A percentile compares a stretch with the other conserved stretches of the same genome.
These are phyloP conservation scores for Rhytidiadelphus loreus DNA, from an alignment of 225 moss, liverwort and hornwort genomes.

Conservation along the genomic window DNA sequence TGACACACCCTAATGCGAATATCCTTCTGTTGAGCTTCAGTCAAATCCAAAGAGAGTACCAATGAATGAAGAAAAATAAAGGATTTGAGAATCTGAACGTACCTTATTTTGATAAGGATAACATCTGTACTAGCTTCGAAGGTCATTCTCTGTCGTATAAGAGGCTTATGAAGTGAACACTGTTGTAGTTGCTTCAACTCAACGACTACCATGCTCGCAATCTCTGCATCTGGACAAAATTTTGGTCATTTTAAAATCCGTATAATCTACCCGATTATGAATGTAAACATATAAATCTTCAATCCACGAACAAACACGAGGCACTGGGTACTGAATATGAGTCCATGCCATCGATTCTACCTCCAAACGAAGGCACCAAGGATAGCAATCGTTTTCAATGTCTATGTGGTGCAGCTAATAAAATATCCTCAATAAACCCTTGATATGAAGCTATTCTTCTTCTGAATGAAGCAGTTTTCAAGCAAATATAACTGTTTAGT, in stretches of 20 bases:
- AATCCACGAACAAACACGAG: not conserved
- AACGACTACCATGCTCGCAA: not conserved
- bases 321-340: not conserved
- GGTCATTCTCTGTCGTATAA: not conserved
- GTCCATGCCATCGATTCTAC: not conserved
- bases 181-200: not conserved
- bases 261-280: not conserved
- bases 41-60: not conserved
- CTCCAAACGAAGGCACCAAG: not conserved
- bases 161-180: not conserved
- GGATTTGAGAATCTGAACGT: not conserved
- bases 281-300: not conserved
- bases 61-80: not conserved
- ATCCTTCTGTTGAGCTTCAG: not conserved
- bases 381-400: not conserved
- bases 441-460: not conserved
- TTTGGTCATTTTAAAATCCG: not conserved
- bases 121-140: not conserved
- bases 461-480: not conserved
- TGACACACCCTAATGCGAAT: not conserved
- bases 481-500: not conserved
- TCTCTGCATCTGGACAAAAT: not conserved
- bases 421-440: not conserved
- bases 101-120: not conserved
- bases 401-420: not conserved